Percentiles rank a stretch among this genome's conserved stretches.
These are phyloP conservation scores for Metschnikowia cubensis DNA, from an alignment of 805 yeast species.

Conservation along the genomic window DNA sequence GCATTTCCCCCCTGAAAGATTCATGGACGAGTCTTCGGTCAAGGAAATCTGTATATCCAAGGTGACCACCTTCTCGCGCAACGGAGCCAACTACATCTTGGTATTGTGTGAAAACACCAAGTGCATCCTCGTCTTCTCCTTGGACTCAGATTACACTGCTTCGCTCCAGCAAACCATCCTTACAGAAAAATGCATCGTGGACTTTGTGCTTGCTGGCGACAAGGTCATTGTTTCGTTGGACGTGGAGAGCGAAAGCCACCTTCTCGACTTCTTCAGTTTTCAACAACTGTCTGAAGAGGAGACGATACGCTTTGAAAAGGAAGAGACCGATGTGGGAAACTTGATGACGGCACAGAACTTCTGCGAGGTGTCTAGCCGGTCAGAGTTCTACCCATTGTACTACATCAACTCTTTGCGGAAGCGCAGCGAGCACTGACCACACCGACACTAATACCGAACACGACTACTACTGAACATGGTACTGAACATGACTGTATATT, in stretches of 20 bases:
- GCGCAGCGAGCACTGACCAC: slow-evolving; percentile 54
- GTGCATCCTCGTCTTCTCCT: slow-evolving; percentile 37
- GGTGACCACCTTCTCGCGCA: slow-evolving; percentile 29
- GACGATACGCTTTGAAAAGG: slow-evolving; percentile 5
- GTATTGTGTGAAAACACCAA: slow-evolving; percentile 52
- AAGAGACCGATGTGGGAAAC: slow-evolving; percentile 15
- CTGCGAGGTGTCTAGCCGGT: slow-evolving; percentile 31
- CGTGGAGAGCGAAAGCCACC: slow-evolving; percentile 22
- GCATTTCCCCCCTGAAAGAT: slow-evolving; percentile 64
- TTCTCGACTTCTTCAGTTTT: slow-evolving; percentile 24
- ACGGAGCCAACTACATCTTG: slow-evolving; percentile 29
- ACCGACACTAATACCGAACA: too few species aligned
- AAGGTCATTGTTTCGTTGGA: slow-evolving; percentile 28
- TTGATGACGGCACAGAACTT: slow-evolving; percentile 25
- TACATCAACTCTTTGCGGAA: slow-evolving; percentile 49
- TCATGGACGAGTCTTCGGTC: slow-evolving; percentile 48
- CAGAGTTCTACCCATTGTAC: slow-evolving; percentile 48
- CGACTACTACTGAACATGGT: too few species aligned
- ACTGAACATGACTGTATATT: slow-evolving; percentile 25
- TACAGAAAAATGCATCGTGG: slow-evolving; percentile 25
- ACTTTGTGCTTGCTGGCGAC: slow-evolving; percentile 22
- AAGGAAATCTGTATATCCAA: slow-evolving; percentile 53
- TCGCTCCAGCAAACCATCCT: slow-evolving; percentile 28
- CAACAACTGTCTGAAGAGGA: slow-evolving; percentile 16
- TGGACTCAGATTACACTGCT: slow-evolving; percentile 23